These are phyloP conservation scores for Micractinium conductrix DNA, from an alignment of 139 green algal species.

Conservation along the genomic window DNA sequence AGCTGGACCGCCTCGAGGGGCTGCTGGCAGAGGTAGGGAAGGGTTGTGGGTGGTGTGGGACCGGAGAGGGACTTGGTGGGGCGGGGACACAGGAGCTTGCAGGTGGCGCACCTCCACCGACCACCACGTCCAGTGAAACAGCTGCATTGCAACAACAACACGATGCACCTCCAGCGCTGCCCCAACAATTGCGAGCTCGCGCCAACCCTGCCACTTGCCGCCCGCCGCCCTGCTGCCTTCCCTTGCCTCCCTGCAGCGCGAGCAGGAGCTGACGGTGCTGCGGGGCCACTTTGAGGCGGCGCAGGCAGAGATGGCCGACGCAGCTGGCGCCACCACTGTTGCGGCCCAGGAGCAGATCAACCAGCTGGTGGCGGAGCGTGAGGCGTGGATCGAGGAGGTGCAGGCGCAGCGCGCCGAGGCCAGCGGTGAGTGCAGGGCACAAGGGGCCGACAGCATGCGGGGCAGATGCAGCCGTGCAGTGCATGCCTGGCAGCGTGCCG, in stretches of 20 bases:
- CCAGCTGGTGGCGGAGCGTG: constrained; percentile 32
- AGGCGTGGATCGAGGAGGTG: constrained; percentile 44
- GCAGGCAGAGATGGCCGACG: not conserved
- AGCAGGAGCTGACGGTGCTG: constrained; percentile 4
- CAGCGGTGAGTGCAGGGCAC: not conserved
- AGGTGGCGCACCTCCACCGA: no score
- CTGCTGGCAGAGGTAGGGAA: constrained; percentile 26
- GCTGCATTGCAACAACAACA: no score
- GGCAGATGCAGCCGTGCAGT: no score
- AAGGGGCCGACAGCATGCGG: no score
- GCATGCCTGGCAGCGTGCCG: no score
- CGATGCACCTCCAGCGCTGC: no score
- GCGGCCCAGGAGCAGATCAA: constrained; percentile 8
- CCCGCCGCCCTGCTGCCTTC: not conserved
- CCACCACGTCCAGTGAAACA: no score
- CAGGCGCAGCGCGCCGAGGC: constrained; percentile 17
- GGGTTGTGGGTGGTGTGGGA: no score
- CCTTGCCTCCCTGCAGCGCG: not conserved
- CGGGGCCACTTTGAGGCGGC: not conserved
- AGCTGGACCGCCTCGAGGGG: constrained; percentile 14
- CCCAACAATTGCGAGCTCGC: no score
- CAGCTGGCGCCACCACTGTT: not conserved
- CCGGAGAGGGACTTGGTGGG: no score
- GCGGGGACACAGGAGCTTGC: no score
- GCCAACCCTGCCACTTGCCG: not conserved